These are phyloP conservation scores for slime mould (Dictyostelium discoideum) DNA, from an alignment of 78 protist genomes.

Conservation along the genomic window dicty_2.7 NC_007088.5:4133501-4134000, in stretches of 20 bases:
- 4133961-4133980: neutral
- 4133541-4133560: constrained; percentile 59
- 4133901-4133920: neutral
- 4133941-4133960: neutral
- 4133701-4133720: constrained; percentile 70
- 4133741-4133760: constrained; percentile 44
- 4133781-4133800: neutral
- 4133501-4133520: constrained; percentile 23
- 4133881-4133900: neutral
- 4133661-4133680: constrained; percentile 42
- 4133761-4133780: constrained; percentile 31
- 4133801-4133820: neutral
- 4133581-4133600: constrained; percentile 52
- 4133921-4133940: neutral
- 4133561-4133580: constrained; percentile 58
- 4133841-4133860: neutral
- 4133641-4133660: constrained; percentile 58
- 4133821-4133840: constrained; percentile 45
- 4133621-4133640: constrained; percentile 72
- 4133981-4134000: neutral
- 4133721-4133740: constrained; percentile 63
- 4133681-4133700: constrained; percentile 66
- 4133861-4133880: neutral
- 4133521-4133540: constrained; percentile 33
- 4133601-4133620: constrained; percentile 72